Evolutionary conservation across 1,284 basidiomycete species (phyloP), one percentile per base, ranked within the genome.

Genomic region (Ganoderma lucidum): DNA sequence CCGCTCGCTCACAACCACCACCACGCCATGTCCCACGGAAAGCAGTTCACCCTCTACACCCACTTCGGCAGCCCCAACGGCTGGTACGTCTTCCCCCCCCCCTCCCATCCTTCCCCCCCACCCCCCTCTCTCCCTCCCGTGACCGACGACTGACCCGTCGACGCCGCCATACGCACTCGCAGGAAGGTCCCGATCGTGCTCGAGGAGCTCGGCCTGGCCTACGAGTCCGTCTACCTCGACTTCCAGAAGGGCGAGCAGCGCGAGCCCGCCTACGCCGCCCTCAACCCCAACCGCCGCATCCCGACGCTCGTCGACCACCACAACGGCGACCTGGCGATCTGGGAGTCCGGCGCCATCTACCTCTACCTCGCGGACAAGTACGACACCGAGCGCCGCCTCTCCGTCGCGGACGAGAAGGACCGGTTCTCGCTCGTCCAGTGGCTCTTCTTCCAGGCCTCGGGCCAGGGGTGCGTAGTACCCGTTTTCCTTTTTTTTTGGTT

Each of bases 211-310:
- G 73, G 74, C 45, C 70, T 58, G 19, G 63, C 67, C 28, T 76
- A 76, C 48, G 73, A 68, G 74, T 83, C 84, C 60, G 77, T 60
- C 12, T 64, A 71, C 61, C 45, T 88, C 68, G 77, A 80, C 64
- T 74, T 80, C 62, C 68, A 60, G 44, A 82, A 81, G 71, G 83
- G 81, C 68, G 81, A 83, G 64, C 85, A 87, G 77, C 87, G 86
- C 77, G 78, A 84, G 72, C 79, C 81, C 39, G 85, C 82, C 82
- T 87, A 83, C 79, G 75, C 86, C 66, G 67, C 81, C 74, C 82
- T 88, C 75, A 88, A 87, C 80, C 87, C 87, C 4, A 89, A 89
- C 76, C 87, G 87, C 1, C 80, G 86, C 48, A 88, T 88, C 73
- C 87, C 87, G 4, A 83, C 83, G 6, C 74, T 86, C 51, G 75